Evolutionary conservation across 805 yeast species (phyloP), one percentile per base, ranked within the genome.

Genomic region (Candida railenensis): DNA sequence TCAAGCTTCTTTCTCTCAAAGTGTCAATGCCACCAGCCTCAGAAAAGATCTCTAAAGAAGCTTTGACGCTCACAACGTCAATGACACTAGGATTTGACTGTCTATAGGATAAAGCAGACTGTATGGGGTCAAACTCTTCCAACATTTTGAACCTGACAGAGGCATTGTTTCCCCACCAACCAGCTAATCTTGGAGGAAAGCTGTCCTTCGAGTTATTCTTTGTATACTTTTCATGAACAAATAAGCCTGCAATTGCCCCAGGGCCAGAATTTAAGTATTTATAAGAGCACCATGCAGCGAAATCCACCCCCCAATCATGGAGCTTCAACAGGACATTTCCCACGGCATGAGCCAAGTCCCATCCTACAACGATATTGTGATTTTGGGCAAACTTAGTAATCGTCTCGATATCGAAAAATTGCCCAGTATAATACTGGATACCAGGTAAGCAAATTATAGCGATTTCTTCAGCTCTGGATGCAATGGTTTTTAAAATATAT

Each of bases 101-200:
- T 55, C 96, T 76, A 65, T 83, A 91, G 0, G 96, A 95, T 20
- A 87, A 71, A 0, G 97, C 98, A 32, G 94, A 85, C n/a, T 75
- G 69, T 22, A 87, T 86, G 0, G 97, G 96, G 45, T 83, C 84
- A 55, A 89, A 91, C 22, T 72, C 56, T 57, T 85, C 91, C 47
- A 77, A 58, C 98, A 91, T 91, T 56, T 82, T 74, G 64, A 91
- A 91, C 50, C 98, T 68, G 32, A 80, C 80, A 1, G 57, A 55
- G 0, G 84, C 71, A 54, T 85, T 82, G 59, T 89, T 91, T 1
- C 97, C 97, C 97, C 97, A 91, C 98, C 98, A 91, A 0, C 98
- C 98, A 0, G 96, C 96, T 43, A 89, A 69, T 49, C 97, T 72
- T 1, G 96, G 87, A 34, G 73, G 55, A 54, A 70, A 74, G 18